phyloP scores from a whole-genome alignment of 2,329 filamentous ascomycete genomes.

The Dothideomycetidae sp. region DNA sequence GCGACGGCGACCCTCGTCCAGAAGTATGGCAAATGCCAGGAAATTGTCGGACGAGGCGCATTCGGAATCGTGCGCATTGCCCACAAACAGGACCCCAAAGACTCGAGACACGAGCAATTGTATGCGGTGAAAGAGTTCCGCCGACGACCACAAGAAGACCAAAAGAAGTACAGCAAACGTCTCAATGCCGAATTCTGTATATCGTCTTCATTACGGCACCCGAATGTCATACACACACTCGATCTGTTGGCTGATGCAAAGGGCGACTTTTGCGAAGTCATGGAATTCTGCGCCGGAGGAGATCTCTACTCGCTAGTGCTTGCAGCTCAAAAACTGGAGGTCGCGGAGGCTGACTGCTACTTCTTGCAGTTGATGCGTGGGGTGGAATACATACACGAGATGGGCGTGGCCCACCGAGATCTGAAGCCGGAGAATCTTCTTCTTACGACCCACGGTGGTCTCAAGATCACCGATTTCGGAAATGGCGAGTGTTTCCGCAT shows the following conservation, averaged over 20 bases:
- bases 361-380: constrained; percentile 99
- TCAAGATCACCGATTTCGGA: constrained; percentile 98
- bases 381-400: constrained; percentile 97
- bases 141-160: constrained; percentile 79
- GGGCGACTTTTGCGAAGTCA: constrained; percentile 96
- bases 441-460: constrained; percentile 75
- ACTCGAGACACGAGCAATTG: constrained; percentile 65
- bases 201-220: constrained; percentile 87
- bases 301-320: constrained; percentile 91
- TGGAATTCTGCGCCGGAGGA: constrained; percentile 96
- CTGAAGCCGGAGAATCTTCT: constrained; percentile 94
- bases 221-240: constrained; percentile 94
- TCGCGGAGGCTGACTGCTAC: constrained; percentile 88
- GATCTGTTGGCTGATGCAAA: constrained; percentile 92
- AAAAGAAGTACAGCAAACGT: constrained; percentile 95
- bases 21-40: constrained; percentile 97
- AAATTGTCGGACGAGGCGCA: constrained; percentile 86
- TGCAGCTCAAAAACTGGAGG: constrained; percentile 79
- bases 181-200: constrained; percentile 97
- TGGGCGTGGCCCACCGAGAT: constrained; percentile 95
- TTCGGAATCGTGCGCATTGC: constrained; percentile 97
- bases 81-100: constrained; percentile 79
- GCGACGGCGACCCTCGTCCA: constrained; percentile 70
- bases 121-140: constrained; percentile 98
- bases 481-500: constrained; percentile 99